phyloP scores from a whole-genome alignment of 257 asterid genomes.

The Prunella vulgaris region DNA sequence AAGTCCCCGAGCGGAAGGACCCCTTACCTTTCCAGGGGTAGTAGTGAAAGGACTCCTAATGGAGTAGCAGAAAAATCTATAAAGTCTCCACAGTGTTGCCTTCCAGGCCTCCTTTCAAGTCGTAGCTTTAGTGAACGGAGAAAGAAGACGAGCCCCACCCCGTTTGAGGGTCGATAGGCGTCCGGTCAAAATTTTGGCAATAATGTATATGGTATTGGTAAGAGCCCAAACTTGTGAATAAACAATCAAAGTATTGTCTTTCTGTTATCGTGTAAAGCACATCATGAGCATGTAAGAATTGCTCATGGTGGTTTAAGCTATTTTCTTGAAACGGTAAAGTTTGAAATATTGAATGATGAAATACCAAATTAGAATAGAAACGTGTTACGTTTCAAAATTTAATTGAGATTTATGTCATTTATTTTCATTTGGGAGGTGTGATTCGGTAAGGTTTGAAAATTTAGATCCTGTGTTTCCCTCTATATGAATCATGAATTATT shows the following conservation, averaged over 20 bases:
- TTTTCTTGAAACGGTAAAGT: background rate
- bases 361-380: background rate
- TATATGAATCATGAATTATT: too few relatives aligned
- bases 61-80: slow-evolving; percentile 19
- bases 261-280: background rate
- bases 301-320: background rate
- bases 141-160: slow-evolving; percentile 34
- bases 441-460: too few relatives aligned
- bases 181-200: slow-evolving; percentile 12
- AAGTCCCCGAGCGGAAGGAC: slow-evolving; percentile 25
- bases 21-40: slow-evolving; percentile 27
- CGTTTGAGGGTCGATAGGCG: slow-evolving; percentile 14
- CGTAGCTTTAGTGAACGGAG: slow-evolving; percentile 50
- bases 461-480: too few relatives aligned
- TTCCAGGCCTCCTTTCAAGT: slow-evolving; percentile 52
- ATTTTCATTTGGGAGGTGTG: background rate
- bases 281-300: background rate
- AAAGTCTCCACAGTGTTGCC: slow-evolving; percentile 50
- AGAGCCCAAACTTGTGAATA: slow-evolving; percentile 1
- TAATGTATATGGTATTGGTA: slow-evolving; percentile 19
- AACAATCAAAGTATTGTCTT: background rate
- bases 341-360: background rate
- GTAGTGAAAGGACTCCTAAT: slow-evolving; percentile 35
- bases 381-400: background rate
- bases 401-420: background rate